phyloP scores from a whole-genome alignment of 1,284 basidiomycete genomes.

The Sporisorium graminicola region DNA sequence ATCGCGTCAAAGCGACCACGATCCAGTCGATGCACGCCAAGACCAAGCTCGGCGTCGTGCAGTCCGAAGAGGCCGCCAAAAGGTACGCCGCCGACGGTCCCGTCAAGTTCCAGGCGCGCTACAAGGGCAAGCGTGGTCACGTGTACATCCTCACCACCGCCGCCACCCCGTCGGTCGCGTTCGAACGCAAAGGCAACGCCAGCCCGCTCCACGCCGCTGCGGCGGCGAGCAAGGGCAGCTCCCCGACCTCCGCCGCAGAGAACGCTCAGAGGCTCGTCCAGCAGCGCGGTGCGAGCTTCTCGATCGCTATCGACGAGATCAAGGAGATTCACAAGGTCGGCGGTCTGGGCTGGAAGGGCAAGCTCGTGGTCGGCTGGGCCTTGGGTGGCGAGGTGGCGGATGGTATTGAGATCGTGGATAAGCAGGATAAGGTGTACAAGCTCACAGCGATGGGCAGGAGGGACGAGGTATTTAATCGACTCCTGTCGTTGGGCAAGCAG shows the following conservation, averaged over 20 bases:
- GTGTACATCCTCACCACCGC: conserved; percentile 66
- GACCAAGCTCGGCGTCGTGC: conserved; percentile 64
- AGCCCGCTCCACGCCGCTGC: conserved; percentile 31
- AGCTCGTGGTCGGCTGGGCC: conserved; percentile 64
- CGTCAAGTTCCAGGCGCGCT: conserved; percentile 58
- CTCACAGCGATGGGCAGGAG: conserved; percentile 68
- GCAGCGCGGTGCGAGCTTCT: conserved; percentile 45
- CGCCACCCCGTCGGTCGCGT: conserved; percentile 65
- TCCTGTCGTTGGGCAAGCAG: conserved; percentile 56
- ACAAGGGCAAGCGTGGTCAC: conserved; percentile 63
- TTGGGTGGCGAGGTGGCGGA: conserved; percentile 56
- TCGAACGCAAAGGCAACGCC: conserved; percentile 41
- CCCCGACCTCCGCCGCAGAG: conserved; percentile 25
- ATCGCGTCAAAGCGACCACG: conserved; percentile 66
- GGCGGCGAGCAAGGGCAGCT: conserved; percentile 26
- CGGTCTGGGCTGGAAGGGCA: conserved; percentile 69
- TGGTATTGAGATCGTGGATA: conserved; percentile 58
- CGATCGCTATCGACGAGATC: conserved; percentile 66
- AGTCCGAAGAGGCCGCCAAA: conserved; percentile 31
- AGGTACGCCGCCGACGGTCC: conserved; percentile 40
- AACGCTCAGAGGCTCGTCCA: conserved; percentile 33
- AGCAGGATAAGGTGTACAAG: conserved; percentile 51
- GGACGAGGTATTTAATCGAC: conserved; percentile 69
- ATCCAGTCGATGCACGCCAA: conserved; percentile 62
- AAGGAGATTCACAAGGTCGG: conserved; percentile 66